Evolutionary conservation across 2,329 filamentous ascomycete genomes (phyloP).

Genomic region (Delphinella strobiligena): DNA sequence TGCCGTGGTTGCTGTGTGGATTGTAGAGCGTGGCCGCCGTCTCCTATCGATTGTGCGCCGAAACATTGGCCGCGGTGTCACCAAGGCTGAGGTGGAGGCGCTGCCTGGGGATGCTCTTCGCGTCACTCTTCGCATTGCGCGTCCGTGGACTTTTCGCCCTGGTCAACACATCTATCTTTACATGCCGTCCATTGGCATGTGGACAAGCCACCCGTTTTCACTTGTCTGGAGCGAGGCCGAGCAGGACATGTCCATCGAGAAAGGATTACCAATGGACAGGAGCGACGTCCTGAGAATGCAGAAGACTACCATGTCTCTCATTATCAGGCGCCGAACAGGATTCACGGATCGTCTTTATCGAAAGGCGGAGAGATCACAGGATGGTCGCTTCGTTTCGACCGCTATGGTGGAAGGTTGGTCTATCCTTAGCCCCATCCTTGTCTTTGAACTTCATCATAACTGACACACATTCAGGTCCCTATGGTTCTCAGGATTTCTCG

Average conservation of each 20-base stretch:
- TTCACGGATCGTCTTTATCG: slow-evolving; percentile 75
- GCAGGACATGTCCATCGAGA: slow-evolving; percentile 27
- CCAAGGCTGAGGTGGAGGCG: slow-evolving; percentile 58
- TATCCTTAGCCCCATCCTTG: too few relatives aligned
- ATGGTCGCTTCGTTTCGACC: slow-evolving; percentile 51
- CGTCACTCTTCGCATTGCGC: slow-evolving; percentile 60
- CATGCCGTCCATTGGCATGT: slow-evolving; percentile 58
- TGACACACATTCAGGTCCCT: too few relatives aligned
- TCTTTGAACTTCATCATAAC: too few relatives aligned
- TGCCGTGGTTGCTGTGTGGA: slow-evolving; percentile 55
- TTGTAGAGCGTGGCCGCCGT: slow-evolving; percentile 48
- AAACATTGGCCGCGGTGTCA: slow-evolving; percentile 55
- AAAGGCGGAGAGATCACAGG: slow-evolving; percentile 45
- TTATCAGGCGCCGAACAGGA: slow-evolving; percentile 78
- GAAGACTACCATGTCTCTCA: slow-evolving; percentile 56
- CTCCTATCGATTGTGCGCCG: slow-evolving; percentile 49
- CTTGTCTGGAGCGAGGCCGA: slow-evolving; percentile 65
- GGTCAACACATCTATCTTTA: slow-evolving; percentile 74
- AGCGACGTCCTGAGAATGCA: slow-evolving; percentile 39
- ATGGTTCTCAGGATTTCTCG: slow-evolving; percentile 53
- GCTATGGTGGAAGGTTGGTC: slow-evolving; percentile 69
- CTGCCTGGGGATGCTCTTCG: slow-evolving; percentile 64
- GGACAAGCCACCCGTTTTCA: slow-evolving; percentile 70
- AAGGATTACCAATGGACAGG: slow-evolving; percentile 34
- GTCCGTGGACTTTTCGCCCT: slow-evolving; percentile 63